A percentile compares a stretch with the other conserved stretches of the same genome.
These are phyloP conservation scores for Dictyostelium purpureum DNA, from an alignment of 78 protist species.

Conservation along the genomic window DNA sequence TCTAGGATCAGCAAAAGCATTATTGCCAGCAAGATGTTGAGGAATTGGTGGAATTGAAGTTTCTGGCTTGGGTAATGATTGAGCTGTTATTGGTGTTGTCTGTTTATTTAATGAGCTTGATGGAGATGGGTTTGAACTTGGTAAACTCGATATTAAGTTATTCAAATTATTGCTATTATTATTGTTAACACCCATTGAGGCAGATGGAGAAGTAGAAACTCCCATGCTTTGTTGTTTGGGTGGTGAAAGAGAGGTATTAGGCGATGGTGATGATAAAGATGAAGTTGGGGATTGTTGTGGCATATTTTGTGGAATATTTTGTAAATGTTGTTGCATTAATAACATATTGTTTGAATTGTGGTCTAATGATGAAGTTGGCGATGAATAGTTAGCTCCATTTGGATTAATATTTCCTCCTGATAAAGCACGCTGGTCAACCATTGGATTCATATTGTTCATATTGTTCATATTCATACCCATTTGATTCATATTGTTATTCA, in stretches of 20 bases:
- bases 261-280: conserved; percentile 12
- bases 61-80: conserved; percentile 7
- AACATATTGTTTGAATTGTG: background rate
- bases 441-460: background rate
- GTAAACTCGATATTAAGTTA: conserved; percentile 8
- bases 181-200: too few relatives aligned
- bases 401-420: conserved; percentile 5
- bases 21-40: conserved; percentile 28
- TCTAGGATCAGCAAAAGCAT: conserved; percentile 70
- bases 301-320: background rate
- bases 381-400: background rate
- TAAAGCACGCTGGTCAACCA: background rate
- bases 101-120: background rate
- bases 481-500: too few relatives aligned
- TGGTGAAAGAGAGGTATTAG: conserved; percentile 3
- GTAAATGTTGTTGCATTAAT: background rate
- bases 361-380: background rate
- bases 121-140: conserved; percentile 3
- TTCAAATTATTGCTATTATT: background rate
- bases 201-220: background rate
- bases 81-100: conserved; percentile 6
- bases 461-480: too few relatives aligned
- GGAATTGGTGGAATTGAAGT: conserved; percentile 57
- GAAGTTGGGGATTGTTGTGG: conserved; percentile 43
- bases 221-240: background rate